Percentiles rank a stretch among this genome's conserved stretches.
These are phyloP conservation scores for Heterobasidion annosum DNA, from an alignment of 1,284 basidiomycete genomes.

Conservation along the genomic window DNA sequence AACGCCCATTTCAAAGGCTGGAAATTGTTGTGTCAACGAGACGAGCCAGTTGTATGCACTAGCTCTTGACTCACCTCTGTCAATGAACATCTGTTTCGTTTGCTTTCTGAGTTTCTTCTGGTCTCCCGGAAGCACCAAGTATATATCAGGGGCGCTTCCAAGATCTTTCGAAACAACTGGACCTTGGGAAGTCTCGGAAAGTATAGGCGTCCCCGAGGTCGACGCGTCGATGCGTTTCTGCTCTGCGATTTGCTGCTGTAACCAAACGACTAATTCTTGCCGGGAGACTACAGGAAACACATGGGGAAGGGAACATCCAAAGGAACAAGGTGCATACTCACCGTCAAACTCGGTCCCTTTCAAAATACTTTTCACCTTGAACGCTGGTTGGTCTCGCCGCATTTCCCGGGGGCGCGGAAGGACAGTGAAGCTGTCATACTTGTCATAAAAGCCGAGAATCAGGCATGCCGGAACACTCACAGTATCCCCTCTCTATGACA, in stretches of 20 bases:
- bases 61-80: slow-evolving; percentile 41
- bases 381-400: slow-evolving; percentile 55
- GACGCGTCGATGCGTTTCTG: slow-evolving; percentile 64
- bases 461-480: slow-evolving; percentile 31
- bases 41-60: neutral
- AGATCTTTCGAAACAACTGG: slow-evolving; percentile 33
- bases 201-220: slow-evolving; percentile 43
- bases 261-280: slow-evolving; percentile 60
- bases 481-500: slow-evolving; percentile 73
- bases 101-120: slow-evolving; percentile 67
- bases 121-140: slow-evolving; percentile 58
- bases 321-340: slow-evolving; percentile 20
- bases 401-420: slow-evolving; percentile 52
- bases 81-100: slow-evolving; percentile 59
- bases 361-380: slow-evolving; percentile 74
- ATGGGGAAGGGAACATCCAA: neutral
- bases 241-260: slow-evolving; percentile 70
- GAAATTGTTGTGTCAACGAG: slow-evolving; percentile 1
- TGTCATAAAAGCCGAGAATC: neutral
- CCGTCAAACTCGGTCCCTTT: slow-evolving; percentile 68
- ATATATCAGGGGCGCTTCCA: slow-evolving; percentile 36
- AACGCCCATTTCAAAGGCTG: slow-evolving; percentile 53
- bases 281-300: slow-evolving; percentile 40
- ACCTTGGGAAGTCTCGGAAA: slow-evolving; percentile 25
- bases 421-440: slow-evolving; percentile 51